Percentiles rank a stretch among this genome's conserved stretches.
These are phyloP conservation scores for Kondoa subrosea DNA, from an alignment of 768 basidiomycete species.

Conservation along the genomic window DNA sequence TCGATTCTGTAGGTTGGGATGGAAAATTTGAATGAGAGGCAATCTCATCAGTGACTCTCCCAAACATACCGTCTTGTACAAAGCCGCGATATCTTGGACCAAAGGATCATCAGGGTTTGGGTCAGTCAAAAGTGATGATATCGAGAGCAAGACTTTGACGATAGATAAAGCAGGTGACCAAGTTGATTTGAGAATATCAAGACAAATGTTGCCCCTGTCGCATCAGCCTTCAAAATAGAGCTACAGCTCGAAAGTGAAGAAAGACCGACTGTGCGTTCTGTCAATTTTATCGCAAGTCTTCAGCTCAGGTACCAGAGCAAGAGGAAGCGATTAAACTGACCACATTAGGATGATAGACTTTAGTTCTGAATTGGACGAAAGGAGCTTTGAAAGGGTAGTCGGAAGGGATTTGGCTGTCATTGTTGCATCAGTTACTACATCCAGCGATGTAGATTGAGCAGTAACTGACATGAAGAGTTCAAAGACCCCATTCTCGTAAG, in stretches of 20 bases:
- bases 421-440: neutral
- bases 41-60: constrained; percentile 37
- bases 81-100: constrained; percentile 81
- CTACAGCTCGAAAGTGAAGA: constrained; percentile 23
- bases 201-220: neutral
- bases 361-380: constrained; percentile 24
- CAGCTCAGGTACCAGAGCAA: constrained; percentile 1
- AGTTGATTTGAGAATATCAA: constrained; percentile 88
- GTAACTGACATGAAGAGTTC: neutral
- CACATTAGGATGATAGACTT: constrained; percentile 12
- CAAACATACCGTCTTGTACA: constrained; percentile 95
- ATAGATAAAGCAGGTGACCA: constrained; percentile 99
- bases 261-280: constrained; percentile 14
- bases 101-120: constrained; percentile 97
- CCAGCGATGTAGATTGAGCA: neutral
- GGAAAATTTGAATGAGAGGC: neutral
- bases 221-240: neutral
- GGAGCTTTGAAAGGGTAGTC: constrained; percentile 99
- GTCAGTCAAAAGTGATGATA: constrained; percentile 97
- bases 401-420: constrained; percentile 43
- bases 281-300: constrained; percentile 5
- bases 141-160: constrained; percentile 95
- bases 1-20: neutral
- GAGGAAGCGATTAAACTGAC: neutral
- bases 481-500: neutral